Evolutionary conservation across 2,329 filamentous ascomycete species (phyloP).

Genomic region (Claviceps sp.): DNA sequence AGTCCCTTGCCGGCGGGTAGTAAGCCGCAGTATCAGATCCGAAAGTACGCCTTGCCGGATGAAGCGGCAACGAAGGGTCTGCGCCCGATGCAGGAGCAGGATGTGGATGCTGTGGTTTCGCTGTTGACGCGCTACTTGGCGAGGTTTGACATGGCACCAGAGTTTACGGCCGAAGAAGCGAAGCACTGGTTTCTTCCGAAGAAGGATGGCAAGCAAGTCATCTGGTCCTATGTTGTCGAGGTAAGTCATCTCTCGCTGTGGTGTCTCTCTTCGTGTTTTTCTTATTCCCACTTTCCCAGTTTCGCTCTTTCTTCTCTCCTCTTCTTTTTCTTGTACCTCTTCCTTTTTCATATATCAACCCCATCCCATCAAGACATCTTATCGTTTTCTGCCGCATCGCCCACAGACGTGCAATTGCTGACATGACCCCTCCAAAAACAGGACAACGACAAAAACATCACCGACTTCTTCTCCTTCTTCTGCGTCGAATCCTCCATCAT

Average conservation of each 20-base stretch:
- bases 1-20: slow-evolving; percentile 73
- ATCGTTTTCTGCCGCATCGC: no score
- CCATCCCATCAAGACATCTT: no score
- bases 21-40: slow-evolving; percentile 73
- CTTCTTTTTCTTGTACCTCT: background rate
- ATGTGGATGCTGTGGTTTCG: slow-evolving; percentile 61
- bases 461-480: slow-evolving; percentile 97
- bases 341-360: background rate
- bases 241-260: slow-evolving; percentile 22
- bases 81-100: slow-evolving; percentile 65
- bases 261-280: no score
- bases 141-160: slow-evolving; percentile 73
- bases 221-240: slow-evolving; percentile 90
- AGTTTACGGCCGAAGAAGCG: slow-evolving; percentile 68
- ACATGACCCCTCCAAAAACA: slow-evolving; percentile 9
- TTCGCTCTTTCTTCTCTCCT: background rate
- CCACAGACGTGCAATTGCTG: background rate
- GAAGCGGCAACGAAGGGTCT: slow-evolving; percentile 61
- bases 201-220: slow-evolving; percentile 57
- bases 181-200: slow-evolving; percentile 77
- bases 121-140: slow-evolving; percentile 66
- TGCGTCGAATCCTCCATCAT: slow-evolving; percentile 88
- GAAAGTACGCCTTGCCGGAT: slow-evolving; percentile 72
- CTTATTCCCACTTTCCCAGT: background rate
- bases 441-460: slow-evolving; percentile 63